Evolutionary conservation across 2,329 filamentous ascomycete species (phyloP), one percentile per base, ranked within the genome.

Genomic region (Fusarium marasasianum): DNA sequence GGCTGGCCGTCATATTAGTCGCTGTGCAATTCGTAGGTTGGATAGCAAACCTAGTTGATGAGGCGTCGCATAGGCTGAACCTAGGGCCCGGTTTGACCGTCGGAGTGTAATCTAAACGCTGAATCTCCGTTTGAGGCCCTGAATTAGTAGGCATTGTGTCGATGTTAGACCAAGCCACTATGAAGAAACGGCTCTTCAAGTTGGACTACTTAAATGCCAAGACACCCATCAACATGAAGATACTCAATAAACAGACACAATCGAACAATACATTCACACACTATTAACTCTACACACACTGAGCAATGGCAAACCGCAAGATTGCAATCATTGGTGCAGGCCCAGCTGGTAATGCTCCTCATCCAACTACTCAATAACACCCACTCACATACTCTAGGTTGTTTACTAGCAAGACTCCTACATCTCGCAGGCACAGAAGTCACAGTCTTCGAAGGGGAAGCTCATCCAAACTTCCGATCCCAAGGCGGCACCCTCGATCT

Each of bases 401-500:
- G 78, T 40, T 71, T 77, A 61, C 57, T 80, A n/a, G 88, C 87
- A 45, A 84, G 86, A 26, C 83, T 91, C 41, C 84, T 91, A 13
- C 81, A 86, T 56, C 78, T 83, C n/a, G 81, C 85, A 64, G 79
- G 81, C 54, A 81, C 88, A 55, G 78, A 85, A 8, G 84, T 84
- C 67, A 86, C 83, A 12, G 79, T 91, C 33, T 91, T 86, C 73
- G 86, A 90, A 79, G 81, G 82, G 51, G 86, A 88, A 35, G 61
- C 79, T 13, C 82, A 82, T 8, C 82, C 83, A n/a, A 74, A 85
- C 67, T 84, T 84, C 61, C 82, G 86, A 47, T 82, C 80, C 11
- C 86, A 89, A 75, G 88, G 88, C 38, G 88, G 88, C 14, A 86
- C 82, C 8, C 83, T 91, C 6, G 88, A 90, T 73, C 79, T 91